Evolutionary conservation across 345 rosid species (phyloP).

Genomic region (Hibiscus syriacus): DNA sequence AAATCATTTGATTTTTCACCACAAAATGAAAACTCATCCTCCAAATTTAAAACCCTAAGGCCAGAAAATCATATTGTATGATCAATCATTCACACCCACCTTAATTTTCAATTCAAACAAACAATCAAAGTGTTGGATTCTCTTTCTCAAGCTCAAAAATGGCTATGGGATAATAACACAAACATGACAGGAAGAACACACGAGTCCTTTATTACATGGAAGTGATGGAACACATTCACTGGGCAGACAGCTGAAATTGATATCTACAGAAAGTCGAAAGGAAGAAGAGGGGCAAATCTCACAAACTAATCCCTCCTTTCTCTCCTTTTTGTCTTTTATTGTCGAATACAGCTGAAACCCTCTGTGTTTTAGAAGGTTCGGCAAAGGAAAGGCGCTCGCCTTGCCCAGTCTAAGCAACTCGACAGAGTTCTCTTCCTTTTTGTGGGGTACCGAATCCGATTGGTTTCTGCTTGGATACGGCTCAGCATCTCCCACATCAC

Average conservation of each 20-base stretch:
- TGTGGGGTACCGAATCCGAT: slow-evolving; percentile 1
- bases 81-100: too few species aligned
- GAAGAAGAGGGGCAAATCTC: slow-evolving; percentile 6
- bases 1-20: too few species aligned
- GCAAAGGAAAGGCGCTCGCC: slow-evolving; percentile 21
- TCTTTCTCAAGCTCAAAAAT: too few species aligned
- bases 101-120: too few species aligned
- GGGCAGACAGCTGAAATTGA: slow-evolving; percentile 19
- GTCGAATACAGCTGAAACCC: not conserved
- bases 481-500: slow-evolving; percentile 50
- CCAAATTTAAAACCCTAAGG: too few species aligned
- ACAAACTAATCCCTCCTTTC: not conserved
- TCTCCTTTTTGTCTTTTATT: not conserved
- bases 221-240: slow-evolving; percentile 10
- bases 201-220: not conserved
- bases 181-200: not conserved
- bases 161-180: not conserved
- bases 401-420: slow-evolving; percentile 34
- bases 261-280: slow-evolving; percentile 11
- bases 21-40: too few species aligned
- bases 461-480: slow-evolving; percentile 14
- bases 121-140: too few species aligned
- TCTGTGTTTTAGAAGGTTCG: slow-evolving; percentile 11
- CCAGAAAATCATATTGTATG: too few species aligned
- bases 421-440: slow-evolving; percentile 19